Evolutionary conservation across 23 red algal genomes (phyloP).

Genomic region (Gracilaria caudata): DNA sequence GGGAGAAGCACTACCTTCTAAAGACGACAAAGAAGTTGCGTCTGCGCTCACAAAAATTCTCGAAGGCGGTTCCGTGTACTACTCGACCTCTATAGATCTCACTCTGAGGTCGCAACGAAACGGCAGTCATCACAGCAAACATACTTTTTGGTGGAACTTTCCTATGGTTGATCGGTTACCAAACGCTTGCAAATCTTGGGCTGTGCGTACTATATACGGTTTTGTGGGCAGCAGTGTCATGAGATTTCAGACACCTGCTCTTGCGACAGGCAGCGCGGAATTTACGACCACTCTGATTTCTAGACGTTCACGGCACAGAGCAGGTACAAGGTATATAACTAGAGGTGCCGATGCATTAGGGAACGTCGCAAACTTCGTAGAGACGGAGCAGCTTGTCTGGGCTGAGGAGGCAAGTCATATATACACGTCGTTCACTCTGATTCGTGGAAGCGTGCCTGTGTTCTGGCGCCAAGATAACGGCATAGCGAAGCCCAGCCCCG

Average conservation of each 20-base stretch:
- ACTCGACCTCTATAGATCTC: slow-evolving; percentile 69
- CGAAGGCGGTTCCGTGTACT: slow-evolving; percentile 85
- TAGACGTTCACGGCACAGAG: slow-evolving; percentile 76
- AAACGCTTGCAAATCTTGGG: slow-evolving; percentile 34
- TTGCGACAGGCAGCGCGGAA: slow-evolving; percentile 26
- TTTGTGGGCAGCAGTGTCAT: slow-evolving; percentile 77
- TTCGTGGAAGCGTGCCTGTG: slow-evolving; percentile 92
- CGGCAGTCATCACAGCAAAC: not conserved
- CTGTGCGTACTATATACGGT: slow-evolving; percentile 74
- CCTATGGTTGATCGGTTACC: slow-evolving; percentile 65
- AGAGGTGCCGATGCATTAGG: slow-evolving; percentile 88
- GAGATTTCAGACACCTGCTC: slow-evolving; percentile 45
- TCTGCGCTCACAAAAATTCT: slow-evolving; percentile 77
- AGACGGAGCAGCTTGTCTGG: slow-evolving; percentile 95
- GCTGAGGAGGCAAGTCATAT: slow-evolving; percentile 16
- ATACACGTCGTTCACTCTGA: slow-evolving; percentile 75
- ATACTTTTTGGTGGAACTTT: slow-evolving; percentile 93
- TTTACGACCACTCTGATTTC: slow-evolving; percentile 77
- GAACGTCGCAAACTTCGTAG: slow-evolving; percentile 98
- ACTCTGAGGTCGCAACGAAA: slow-evolving; percentile 40
- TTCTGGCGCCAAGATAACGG: slow-evolving; percentile 99
- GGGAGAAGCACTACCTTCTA: slow-evolving; percentile 33
- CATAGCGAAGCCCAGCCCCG: slow-evolving; percentile 85
- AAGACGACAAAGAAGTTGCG: slow-evolving; percentile 74
- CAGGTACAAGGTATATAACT: slow-evolving; percentile 88